Conservation (phyloP, 208 protist species). For the Crithidia mellificae region DNA sequence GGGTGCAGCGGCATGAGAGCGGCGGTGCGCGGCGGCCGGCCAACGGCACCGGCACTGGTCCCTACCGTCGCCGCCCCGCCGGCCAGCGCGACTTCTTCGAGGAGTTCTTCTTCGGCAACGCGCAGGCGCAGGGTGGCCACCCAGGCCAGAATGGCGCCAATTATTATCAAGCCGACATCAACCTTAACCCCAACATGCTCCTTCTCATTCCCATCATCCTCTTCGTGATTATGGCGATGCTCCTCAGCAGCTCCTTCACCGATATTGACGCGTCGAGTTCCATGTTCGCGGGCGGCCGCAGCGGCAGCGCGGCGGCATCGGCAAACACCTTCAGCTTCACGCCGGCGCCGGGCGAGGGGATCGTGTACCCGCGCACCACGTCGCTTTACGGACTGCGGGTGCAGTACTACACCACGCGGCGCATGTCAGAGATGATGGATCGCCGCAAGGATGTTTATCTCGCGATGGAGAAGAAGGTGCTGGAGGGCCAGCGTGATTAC, state of each 20-base stretch:
- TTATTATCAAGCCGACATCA: constrained; percentile 41
- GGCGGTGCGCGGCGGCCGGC: constrained; percentile 28
- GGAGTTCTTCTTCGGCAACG: constrained; percentile 69
- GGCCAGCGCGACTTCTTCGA: constrained; percentile 71
- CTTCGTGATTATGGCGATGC: constrained; percentile 73
- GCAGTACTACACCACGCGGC: constrained; percentile 66
- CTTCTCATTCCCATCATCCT: constrained; percentile 70
- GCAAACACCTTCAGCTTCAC: constrained; percentile 66
- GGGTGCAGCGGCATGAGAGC: constrained; percentile 85
- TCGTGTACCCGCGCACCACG: constrained; percentile 55
- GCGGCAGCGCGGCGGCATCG: neutral
- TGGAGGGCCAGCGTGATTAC: constrained; percentile 65
- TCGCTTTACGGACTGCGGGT: constrained; percentile 61
- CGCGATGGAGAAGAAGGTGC: constrained; percentile 62
- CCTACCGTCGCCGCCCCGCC: constrained; percentile 20
- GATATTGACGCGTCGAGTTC: constrained; percentile 44
- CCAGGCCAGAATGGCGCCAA: constrained; percentile 8
- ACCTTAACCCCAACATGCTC: constrained; percentile 55
- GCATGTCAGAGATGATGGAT: constrained; percentile 59
- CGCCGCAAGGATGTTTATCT: constrained; percentile 39
- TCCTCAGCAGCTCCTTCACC: constrained; percentile 66
- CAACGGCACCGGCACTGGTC: constrained; percentile 15
- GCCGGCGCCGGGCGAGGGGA: constrained; percentile 46
- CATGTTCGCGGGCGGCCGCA: constrained; percentile 14
- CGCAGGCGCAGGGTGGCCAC: neutral